Evolutionary conservation across 768 basidiomycete species (phyloP), one percentile per base, ranked within the genome.

Genomic region (Leccinellum luteum): DNA sequence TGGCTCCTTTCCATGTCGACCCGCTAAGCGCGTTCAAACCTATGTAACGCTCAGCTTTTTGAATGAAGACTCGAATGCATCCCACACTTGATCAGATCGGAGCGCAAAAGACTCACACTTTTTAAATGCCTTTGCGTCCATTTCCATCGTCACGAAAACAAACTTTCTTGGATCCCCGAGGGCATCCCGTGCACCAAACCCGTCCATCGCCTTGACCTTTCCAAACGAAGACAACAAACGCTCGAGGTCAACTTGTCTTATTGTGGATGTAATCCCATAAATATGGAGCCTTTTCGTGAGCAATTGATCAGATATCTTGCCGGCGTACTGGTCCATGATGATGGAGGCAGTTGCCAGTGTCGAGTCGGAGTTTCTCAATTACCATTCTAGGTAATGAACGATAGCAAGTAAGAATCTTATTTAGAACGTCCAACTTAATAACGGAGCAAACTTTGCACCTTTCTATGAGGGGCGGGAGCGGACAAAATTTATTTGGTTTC

Each of bases 1-100:
- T 92, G 21, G 90, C 75, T n/a, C 92, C 92, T 74, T 92, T 93
- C 89, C 90, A 94, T 1, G 83, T 89, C 6, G 88, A 84, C 32
- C 92, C 92, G 59, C 87, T 92, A 27, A 94, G 78, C 3, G 84
- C 69, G 66, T 84, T 92, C 69, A 90, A 76, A 70, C 90, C 90
- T 92, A 45, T 3, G 32, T 60, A n/a, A 61, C 53, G 56, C 21
- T 19, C 44, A 6, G 21, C 32, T 38, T 45, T 44, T 45, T 10
- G 4, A 13, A 48, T 25, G 27, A 14, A 28, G 28, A 4, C 13
- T 21, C 30, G 48, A 17, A 35, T 57, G 5, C 4, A 21, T 43
- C 15, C 41, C 10, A 23, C 19, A 25, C 45, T 43, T 17, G 30
- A 28, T 0, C 21, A 44, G 30, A 43, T 21, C 4, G 2, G 28